Evolutionary conservation across 257 asterid species (phyloP), one percentile per base, ranked within the genome.

Genomic region (Capsicum pubescens): DNA sequence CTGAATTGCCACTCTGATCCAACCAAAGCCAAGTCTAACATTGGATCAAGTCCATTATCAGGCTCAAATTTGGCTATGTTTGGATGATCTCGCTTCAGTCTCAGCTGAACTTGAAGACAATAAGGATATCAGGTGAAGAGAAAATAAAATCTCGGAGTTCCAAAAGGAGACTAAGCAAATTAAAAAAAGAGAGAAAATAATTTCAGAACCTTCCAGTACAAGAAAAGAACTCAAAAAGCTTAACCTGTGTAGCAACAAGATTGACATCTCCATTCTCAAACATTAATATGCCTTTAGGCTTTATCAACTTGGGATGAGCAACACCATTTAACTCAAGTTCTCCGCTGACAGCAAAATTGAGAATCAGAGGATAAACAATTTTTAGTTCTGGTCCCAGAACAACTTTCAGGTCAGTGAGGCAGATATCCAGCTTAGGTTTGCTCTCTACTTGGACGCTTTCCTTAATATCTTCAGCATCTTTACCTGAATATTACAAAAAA

Each of bases 1-100:
- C 99, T 90, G 85, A 97, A 97, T 84, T 97, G 99, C 99, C 99
- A 97, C 89, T 95, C 99, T 70, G 99, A 97, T 78, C 99, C 99
- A 54, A 93, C 99, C 80, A 97, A 86, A 84, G 98, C 97, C 87
- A 97, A 90, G 88, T 97, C 99, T 83, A 97, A 89, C 85, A 88
- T 88, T 48, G 99, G 99, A 84, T 97, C 99, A 21, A 97, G 97
- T 88, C 99, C 99, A 83, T 92, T 90, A 61, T 97, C 99, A 79
- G 99, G 98, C 92, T 97, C 99, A 83, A 97, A 95, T 86, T 97
- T 97, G 46, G 99, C 99, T 71, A 97, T 88, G 84, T 97, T 97
- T 79, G 92, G 98, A 91, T 97, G 97, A 85, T 97, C 98, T 26
- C 98, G 83, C 87, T 97, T 97, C 81, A 97, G 98, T 92, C 99